Evolutionary conservation across 495 filamentous ascomycete genomes (phyloP), one percentile per base, ranked within the genome.

Genomic region (Aspergillus biplanus): DNA sequence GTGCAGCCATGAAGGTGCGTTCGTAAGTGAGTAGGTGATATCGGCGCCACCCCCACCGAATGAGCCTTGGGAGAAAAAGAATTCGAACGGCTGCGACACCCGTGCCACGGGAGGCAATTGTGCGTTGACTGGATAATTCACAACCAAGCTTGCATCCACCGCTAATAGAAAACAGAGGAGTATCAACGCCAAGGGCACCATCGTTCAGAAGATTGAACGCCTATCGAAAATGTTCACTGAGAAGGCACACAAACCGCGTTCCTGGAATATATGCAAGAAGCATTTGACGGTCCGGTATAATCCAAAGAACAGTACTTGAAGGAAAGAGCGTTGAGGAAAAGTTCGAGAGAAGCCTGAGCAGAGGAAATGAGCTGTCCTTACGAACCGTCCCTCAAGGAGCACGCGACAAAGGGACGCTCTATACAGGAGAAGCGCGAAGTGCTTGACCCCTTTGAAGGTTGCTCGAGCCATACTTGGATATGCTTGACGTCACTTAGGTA

Each of bases 71-170:
- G 89, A 86, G 71, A 93, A 90, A 42, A 80, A 76, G 74, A 92
- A 93, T 39, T 74, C 77, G 73, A 89, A 93, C 0, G 80, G 77
- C 64, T 89, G 65, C 8, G 81, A 82, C 6, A 88, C 79, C 58
- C 89, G 84, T 4, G 90, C 91, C 56, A 92, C 87, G 5, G 89
- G 89, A 42, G 90, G 90, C 11, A 92, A 81, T 69, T 95, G 90
- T 6, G 89, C 82, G 72, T 92, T 92, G 65, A 93, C 81, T 0
- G 89, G 89, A 56, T 92, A 89, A 39, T 84, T 83, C 54, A 88
- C 77, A 58, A 71, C 63, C 57, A 83, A 80, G 52, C 69, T 72
- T 49, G 85, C 85, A 54, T 69, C 64, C 16, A 78, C 77, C 35
- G 62, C 64, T 55, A 72, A 66, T 32, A 79, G 56, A 16, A 82